Evolutionary conservation across 768 basidiomycete genomes (phyloP), one percentile per base, ranked within the genome.

Genomic region (Hygrocybe punicea): DNA sequence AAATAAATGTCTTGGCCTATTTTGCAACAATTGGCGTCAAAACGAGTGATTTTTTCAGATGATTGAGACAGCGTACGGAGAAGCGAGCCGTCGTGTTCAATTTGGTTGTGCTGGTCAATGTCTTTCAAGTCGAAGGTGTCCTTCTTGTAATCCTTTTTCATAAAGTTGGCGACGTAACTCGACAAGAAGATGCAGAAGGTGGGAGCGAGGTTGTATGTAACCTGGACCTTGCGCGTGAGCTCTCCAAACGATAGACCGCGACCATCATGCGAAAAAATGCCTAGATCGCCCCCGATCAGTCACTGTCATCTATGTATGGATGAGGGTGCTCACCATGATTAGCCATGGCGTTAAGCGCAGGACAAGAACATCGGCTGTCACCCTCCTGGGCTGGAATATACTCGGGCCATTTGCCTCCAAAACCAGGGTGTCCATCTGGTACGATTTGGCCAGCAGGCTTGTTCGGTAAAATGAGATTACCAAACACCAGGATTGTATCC

Each of bases 271-370:
- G 29, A 29, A 8, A 29, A 8, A 29, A 29, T 29, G 29, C 29
- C 29, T 29, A 8, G 8, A 29, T 4, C 8, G 29, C 8, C 29
- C 29, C 4, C 29, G 29, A 29, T 29, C 4, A 29, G 29, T 29
- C 29, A n/a, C n/a, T n/a, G 29, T 29, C 29, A 29, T 29, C 8
- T 8, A 4, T 4, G 4, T 8, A 29, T 8, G 8, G 8, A 29
- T 29, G 81, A 56, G 29, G 33, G 16, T 34, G 8, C 55, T 21
- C 13, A 82, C 82, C 83, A 39, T 83, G 83, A 60, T 83, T 83
- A 11, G 81, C 81, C 74, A 84, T 70, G 1, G 80, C 76, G 56
- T 84, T 83, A 42, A 84, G 60, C 16, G 71, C 81, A 3, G 82
- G 82, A 55, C 83, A 84, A 1, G 77, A 71, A 46, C 73, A 76